Base-by-base conservation (phyloP, 2,329 filamentous ascomycete genomes). In the Cladosporium sp. region DNA sequence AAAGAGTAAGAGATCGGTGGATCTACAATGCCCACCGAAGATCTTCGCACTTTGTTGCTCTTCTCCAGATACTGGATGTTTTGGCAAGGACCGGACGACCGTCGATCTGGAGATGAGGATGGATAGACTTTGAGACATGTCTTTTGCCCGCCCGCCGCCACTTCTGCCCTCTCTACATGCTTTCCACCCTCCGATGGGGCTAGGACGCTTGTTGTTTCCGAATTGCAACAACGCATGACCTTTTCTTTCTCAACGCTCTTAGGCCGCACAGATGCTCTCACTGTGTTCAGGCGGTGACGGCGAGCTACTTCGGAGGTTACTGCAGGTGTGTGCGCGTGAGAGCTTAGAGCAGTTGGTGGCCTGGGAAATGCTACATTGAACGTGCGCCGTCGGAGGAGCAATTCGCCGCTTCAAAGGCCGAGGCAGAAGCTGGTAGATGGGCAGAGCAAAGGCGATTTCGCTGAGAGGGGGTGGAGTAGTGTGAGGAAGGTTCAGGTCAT, bases 71-170 rank as follows among this genome's bases (percentile, higher is more conserved):
- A 12, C 9, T 20, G 20, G 43, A n/a, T n/a, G n/a, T n/a, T n/a
- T n/a, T n/a, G n/a, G n/a, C n/a, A n/a, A n/a, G n/a, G n/a, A n/a
- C n/a, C n/a, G n/a, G n/a, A n/a, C 12, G 33, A 18, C 12, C 18
- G 43, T 30, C 43, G 43, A 47, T 47, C 43, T 47, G 43, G 43
- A 46, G 43, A 47, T 47, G 12, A 32, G 43, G 36, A 32, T 39
- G 25, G 29, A 39, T 47, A 47, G 22, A 47, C 43, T 47, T 47
- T 16, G 43, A 39, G 43, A 38, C 43, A 32, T 30, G n/a, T 29
- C 27, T 38, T 8, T 18, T 32, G 12, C 29, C 16, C n/a, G n/a
- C n/a, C n/a, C n/a, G n/a, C n/a, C n/a, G n/a, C n/a, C n/a, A n/a
- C n/a, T n/a, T n/a, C n/a, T n/a, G n/a, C n/a, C n/a, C n/a, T n/a